A percentile compares a stretch with the other conserved stretches of the same genome.
Evolutionary conservation across 164 flowering plant species (phyloP).

Genomic region (Stephania cephalantha): DNA sequence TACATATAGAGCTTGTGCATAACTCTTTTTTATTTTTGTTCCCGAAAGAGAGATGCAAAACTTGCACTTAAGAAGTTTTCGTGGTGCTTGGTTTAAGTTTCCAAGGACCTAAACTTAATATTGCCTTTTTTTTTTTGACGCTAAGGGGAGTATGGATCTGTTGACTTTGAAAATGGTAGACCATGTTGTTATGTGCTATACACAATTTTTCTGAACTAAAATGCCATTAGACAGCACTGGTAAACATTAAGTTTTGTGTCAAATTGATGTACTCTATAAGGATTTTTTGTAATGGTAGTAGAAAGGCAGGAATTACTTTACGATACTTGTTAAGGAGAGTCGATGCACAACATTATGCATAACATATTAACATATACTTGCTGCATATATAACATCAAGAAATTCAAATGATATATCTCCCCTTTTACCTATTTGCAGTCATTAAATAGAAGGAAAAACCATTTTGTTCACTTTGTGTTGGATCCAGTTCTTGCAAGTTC

Average conservation of each 20-base stretch:
- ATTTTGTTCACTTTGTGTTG: constrained; percentile 68
- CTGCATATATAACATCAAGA: too few species aligned
- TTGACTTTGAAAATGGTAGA: neutral
- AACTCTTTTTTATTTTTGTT: neutral
- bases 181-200: neutral
- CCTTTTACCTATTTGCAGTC: constrained; percentile 40
- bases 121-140: neutral
- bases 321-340: too few species aligned
- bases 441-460: constrained; percentile 36
- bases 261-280: too few species aligned
- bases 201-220: neutral
- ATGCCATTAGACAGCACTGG: neutral
- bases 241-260: too few species aligned
- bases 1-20: neutral
- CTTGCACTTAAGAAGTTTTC: too few species aligned
- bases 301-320: too few species aligned
- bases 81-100: too few species aligned
- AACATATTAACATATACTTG: too few species aligned
- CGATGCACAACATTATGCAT: too few species aligned
- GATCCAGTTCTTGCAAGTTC: constrained; percentile 36
- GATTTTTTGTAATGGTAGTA: too few species aligned
- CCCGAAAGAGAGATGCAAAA: too few species aligned
- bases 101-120: neutral
- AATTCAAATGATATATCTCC: neutral
- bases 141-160: neutral